Evolutionary conservation across 371 early-diverging fungal species (phyloP), one percentile per base, ranked within the genome.

Genomic region (Haplosporangium sp.): DNA sequence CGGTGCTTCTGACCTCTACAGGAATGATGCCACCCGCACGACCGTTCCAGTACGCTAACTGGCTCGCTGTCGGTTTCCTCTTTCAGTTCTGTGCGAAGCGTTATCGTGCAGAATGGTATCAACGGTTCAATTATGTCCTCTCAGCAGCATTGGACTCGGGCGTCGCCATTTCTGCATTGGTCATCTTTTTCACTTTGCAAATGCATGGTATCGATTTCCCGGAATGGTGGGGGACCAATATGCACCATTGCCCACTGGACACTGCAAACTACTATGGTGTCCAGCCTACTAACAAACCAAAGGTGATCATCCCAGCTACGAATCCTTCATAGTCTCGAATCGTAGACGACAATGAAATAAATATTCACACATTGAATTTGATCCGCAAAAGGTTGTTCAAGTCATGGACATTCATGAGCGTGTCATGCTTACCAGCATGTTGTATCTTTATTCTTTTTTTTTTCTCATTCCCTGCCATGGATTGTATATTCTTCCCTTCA

Each of bases 141-240:
- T 91, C 93, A 8, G 93, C 93, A 6, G 93, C 90, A 2, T 77
- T 93, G 54, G 93, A 93, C 67, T 88, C 91, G n/a, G 94, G 92
- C 37, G 82, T 84, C 12, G 89, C 87, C 14, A 67, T 89, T 12
- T 81, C 83, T 50, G 84, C 77, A 8, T 42, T 90, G 11, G 55
- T 88, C 21, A 86, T 88, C 61, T 89, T 86, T 60, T 85, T 85
- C 45, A 82, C 83, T 3, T 77, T 87, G 23, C 81, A 84, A 46
- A 80, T 72, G 37, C 68, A 61, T 1, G 54, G 38, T 1, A n/a
- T 61, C 23, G 59, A 67, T 2, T 59, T 82, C 13, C 74, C 74
- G 11, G 36, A 21, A 4, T 82, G 82, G 82, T 82, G 82, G 82
- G 82, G 82, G 12, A 77, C 74, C 3, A 14, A 67, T 12, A 64